Conservation (phyloP, 23 red algal species). For the Cyanidiococcus yangmingshanensis region DNA sequence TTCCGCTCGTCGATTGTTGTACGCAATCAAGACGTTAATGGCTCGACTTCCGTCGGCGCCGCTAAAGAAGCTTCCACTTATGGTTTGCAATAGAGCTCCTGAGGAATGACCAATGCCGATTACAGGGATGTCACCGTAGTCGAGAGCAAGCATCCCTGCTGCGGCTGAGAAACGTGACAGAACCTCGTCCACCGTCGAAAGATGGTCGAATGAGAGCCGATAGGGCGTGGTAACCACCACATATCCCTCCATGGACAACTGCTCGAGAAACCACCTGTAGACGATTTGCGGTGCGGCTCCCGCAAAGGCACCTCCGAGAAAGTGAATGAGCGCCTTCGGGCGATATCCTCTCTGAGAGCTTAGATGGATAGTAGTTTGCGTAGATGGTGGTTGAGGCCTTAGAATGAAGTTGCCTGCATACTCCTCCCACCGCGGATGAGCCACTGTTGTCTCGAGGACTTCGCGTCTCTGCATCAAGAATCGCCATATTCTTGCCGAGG, state of each 20-base stretch:
- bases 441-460: no score
- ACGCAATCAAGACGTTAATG: slow-evolving; percentile 43
- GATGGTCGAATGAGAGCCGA: slow-evolving; percentile 42
- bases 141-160: slow-evolving; percentile 37
- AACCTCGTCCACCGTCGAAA: slow-evolving; percentile 27
- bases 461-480: no score
- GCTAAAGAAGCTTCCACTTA: slow-evolving; percentile 41
- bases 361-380: background rate
- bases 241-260: slow-evolving; percentile 33
- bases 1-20: slow-evolving; percentile 30
- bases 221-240: slow-evolving; percentile 67
- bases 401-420: background rate
- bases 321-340: slow-evolving; percentile 50
- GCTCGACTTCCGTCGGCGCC: slow-evolving; percentile 22
- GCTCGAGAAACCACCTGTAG: slow-evolving; percentile 40
- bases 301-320: slow-evolving; percentile 81
- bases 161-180: slow-evolving; percentile 29
- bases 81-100: slow-evolving; percentile 43
- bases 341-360: background rate
- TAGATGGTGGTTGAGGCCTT: background rate
- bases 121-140: slow-evolving; percentile 56
- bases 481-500: no score
- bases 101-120: slow-evolving; percentile 61
- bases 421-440: slow-evolving; percentile 12
- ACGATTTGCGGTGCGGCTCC: slow-evolving; percentile 46